A percentile compares a stretch with the other conserved stretches of the same genome.
phyloP scores from a whole-genome alignment of 805 yeast genomes.

The Scheffersomyces ergatensis region DNA sequence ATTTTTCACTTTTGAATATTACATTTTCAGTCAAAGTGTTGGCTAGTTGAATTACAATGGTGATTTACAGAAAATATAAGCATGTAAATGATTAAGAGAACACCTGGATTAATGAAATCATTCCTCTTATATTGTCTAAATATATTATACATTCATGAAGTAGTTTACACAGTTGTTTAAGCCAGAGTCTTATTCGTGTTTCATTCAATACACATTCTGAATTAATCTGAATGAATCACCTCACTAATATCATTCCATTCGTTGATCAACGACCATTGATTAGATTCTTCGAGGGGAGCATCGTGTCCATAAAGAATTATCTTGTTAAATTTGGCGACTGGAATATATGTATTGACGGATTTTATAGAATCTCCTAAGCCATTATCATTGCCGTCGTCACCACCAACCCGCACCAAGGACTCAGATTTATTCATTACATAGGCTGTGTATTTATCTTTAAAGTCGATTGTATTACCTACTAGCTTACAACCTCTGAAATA shows the following conservation, averaged over 20 bases:
- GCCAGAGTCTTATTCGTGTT: no score
- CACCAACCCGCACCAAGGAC: constrained; percentile 12
- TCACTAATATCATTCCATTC: constrained; percentile 28
- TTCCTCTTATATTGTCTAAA: no score
- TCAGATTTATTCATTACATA: constrained; percentile 25
- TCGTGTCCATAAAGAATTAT: constrained; percentile 33
- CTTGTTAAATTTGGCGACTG: constrained; percentile 21
- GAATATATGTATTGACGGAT: constrained; percentile 17
- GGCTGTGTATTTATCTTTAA: constrained; percentile 17
- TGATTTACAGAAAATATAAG: no score
- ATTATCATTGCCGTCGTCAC: constrained; percentile 4
- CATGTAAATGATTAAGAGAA: no score
- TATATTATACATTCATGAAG: no score
- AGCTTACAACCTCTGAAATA: constrained; percentile 36
- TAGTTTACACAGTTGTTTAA: no score
- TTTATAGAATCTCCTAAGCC: constrained; percentile 12
- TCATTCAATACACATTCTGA: not conserved
- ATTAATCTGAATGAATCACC: constrained; percentile 18
- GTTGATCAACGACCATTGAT: constrained; percentile 22
- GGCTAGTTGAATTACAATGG: no score
- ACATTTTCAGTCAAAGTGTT: no score
- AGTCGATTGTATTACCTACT: constrained; percentile 19
- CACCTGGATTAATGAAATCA: no score
- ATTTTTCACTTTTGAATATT: no score
- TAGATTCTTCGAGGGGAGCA: constrained; percentile 12